Conservation (phyloP, 129 eudicot species). For the Lactuca saligna region DNA sequence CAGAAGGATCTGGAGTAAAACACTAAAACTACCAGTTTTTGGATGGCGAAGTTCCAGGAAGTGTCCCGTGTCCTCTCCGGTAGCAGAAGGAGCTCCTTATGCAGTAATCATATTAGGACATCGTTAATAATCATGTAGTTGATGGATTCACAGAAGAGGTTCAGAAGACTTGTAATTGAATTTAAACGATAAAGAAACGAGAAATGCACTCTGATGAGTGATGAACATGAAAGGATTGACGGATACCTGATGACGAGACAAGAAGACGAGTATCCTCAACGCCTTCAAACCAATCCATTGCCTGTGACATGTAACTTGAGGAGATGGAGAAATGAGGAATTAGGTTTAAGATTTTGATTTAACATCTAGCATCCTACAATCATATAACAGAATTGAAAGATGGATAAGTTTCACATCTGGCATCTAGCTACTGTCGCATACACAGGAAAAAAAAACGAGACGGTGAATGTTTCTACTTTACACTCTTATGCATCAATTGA, state of each 20-base stretch:
- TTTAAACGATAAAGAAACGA: too few species aligned
- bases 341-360: too few species aligned
- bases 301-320: background rate
- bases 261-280: background rate
- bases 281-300: background rate
- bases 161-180: too few species aligned
- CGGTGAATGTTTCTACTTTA: too few species aligned
- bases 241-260: background rate
- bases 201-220: background rate
- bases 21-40: conserved; percentile 50
- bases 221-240: background rate
- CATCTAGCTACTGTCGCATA: too few species aligned
- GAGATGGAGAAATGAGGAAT: background rate
- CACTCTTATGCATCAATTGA: too few species aligned
- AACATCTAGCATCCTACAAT: too few species aligned
- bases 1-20: background rate
- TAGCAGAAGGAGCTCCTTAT: conserved; percentile 31
- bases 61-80: conserved; percentile 37
- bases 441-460: too few species aligned
- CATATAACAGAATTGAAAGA: too few species aligned
- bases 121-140: background rate
- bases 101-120: conserved; percentile 24
- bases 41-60: conserved; percentile 72
- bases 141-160: background rate
- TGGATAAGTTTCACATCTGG: too few species aligned